Evolutionary conservation across 768 basidiomycete species (phyloP).

Genomic region (Auriscalpium orientale): DNA sequence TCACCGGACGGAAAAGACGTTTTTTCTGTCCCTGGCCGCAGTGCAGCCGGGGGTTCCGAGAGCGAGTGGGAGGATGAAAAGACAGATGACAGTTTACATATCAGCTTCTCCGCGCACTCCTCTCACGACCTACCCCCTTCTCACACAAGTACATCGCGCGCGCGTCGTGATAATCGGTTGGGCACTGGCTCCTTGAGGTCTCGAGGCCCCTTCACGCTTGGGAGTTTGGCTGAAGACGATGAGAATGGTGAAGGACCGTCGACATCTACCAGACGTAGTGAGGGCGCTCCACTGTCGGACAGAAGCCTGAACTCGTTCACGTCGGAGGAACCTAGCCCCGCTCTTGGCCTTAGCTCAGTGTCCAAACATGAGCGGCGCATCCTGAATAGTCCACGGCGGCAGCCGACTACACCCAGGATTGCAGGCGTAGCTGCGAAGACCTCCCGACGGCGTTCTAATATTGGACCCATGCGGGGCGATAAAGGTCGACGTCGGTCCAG

Average conservation of each 20-base stretch:
- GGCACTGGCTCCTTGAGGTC: conserved; percentile 62
- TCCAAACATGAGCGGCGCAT: conserved; percentile 27
- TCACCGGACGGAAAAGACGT: conserved; percentile 30
- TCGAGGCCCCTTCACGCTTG: conserved; percentile 40
- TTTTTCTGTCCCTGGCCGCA: conserved; percentile 28
- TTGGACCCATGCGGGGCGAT: conserved; percentile 70
- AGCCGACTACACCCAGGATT: conserved; percentile 38
- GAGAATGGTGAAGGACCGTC: conserved; percentile 34
- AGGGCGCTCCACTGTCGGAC: conserved; percentile 46
- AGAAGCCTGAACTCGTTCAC: conserved; percentile 51
- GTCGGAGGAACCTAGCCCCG: conserved; percentile 24
- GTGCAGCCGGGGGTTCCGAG: conserved; percentile 47
- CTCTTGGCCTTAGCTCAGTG: conserved; percentile 14
- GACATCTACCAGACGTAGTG: conserved; percentile 17
- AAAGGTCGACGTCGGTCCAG: conserved; percentile 72
- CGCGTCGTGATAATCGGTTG: conserved; percentile 51
- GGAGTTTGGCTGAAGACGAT: conserved; percentile 67
- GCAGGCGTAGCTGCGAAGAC: conserved; percentile 30
- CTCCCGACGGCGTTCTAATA: conserved; percentile 57
- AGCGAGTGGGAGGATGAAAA: conserved; percentile 90
- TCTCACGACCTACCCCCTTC: conserved; percentile 11
- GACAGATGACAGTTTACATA: conserved; percentile 67
- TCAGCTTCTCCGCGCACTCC: conserved; percentile 38
- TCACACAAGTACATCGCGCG: conserved; percentile 5
- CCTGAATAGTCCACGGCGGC: conserved; percentile 43